Conservation (phyloP, 345 rosid species). For the Gossypium mustelinum region DNA sequence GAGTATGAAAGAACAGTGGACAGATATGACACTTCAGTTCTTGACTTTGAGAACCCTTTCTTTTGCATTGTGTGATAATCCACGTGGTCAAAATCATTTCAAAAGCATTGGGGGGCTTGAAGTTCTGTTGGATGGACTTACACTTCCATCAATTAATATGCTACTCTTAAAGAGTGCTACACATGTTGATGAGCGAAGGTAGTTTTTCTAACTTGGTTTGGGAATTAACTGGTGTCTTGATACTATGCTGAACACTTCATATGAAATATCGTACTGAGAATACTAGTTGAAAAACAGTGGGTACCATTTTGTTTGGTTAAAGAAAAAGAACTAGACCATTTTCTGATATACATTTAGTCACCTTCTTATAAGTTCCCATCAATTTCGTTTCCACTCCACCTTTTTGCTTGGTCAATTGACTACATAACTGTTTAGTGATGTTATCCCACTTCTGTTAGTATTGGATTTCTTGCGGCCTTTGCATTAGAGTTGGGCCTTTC, state of each 20-base stretch:
- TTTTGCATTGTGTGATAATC: slow-evolving; percentile 51
- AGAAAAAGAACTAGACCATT: neutral
- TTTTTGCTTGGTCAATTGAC: neutral
- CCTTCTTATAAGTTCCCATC: neutral
- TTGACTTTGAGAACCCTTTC: slow-evolving; percentile 53
- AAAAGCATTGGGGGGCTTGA: slow-evolving; percentile 84
- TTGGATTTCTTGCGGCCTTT: neutral
- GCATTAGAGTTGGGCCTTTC: neutral
- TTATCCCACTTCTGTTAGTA: neutral
- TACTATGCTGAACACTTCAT: neutral
- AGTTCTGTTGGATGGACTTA: slow-evolving; percentile 69
- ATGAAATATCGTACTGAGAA: neutral
- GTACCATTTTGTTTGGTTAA: neutral
- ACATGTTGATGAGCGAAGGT: slow-evolving; percentile 40
- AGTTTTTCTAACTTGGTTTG: slow-evolving; percentile 7
- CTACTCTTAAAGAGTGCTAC: slow-evolving; percentile 31
- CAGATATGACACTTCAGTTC: slow-evolving; percentile 50
- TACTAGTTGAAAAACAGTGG: neutral
- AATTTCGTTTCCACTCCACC: neutral
- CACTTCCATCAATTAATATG: slow-evolving; percentile 46
- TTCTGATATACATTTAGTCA: neutral
- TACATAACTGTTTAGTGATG: neutral
- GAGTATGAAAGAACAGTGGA: slow-evolving; percentile 58
- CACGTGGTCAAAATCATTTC: slow-evolving; percentile 77
- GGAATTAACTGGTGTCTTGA: neutral